phyloP scores from a whole-genome alignment of 108 stramenopile genomes.

The Conticribra guillardii region DNA sequence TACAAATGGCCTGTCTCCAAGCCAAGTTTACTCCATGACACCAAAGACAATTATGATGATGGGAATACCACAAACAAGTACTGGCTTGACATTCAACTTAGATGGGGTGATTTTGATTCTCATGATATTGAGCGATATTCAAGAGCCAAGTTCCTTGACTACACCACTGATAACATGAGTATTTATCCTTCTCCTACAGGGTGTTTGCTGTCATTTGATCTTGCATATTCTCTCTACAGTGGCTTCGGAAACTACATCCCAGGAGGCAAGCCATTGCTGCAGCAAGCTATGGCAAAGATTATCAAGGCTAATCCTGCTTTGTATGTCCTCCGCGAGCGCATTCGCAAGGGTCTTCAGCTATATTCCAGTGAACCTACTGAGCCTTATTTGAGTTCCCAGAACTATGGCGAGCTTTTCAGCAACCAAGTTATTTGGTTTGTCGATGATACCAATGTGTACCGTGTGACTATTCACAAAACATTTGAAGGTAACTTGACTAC shows the following conservation, averaged over 20 bases:
- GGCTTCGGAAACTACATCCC: constrained; percentile 99
- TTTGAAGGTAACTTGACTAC: constrained; percentile 99
- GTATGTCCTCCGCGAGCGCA: constrained; percentile 98
- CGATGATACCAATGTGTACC: constrained; percentile 99
- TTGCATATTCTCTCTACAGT: constrained; percentile 97
- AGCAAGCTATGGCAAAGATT: constrained; percentile 99
- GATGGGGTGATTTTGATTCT: constrained; percentile 99
- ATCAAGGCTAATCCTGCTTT: constrained; percentile 99
- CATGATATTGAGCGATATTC: constrained; percentile 99
- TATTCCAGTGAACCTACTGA: constrained; percentile 99
- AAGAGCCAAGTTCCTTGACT: constrained; percentile 98
- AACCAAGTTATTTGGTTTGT: constrained; percentile 99
- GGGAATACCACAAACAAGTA: constrained; percentile 96
- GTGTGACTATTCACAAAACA: constrained; percentile 99
- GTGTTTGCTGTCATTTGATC: constrained; percentile 94
- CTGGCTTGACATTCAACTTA: constrained; percentile 98
- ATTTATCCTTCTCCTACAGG: constrained; percentile 99
- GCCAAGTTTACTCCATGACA: constrained; percentile 97
- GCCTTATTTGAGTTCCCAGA: constrained; percentile 98
- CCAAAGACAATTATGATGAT: constrained; percentile 93
- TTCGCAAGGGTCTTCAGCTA: constrained; percentile 99
- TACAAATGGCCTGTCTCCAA: constrained; percentile 99
- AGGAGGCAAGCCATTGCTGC: constrained; percentile 97
- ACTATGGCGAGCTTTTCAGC: constrained; percentile 98
- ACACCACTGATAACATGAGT: constrained; percentile 99